Base-by-base conservation (phyloP, 2,329 filamentous ascomycete genomes). In the Talaromyces atroroseus region DNA sequence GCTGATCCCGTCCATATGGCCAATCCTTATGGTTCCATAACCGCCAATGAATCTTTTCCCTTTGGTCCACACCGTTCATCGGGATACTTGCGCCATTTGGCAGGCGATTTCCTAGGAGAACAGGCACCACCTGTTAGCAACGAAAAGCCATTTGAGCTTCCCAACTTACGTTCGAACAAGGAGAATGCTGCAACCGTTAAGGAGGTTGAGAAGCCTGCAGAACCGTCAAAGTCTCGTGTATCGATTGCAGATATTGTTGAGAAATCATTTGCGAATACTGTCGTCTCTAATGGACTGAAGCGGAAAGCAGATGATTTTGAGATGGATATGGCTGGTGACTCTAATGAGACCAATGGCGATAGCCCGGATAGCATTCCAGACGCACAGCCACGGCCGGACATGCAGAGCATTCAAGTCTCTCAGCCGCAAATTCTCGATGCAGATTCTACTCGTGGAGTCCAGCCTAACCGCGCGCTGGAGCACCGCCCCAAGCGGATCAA, bases 251-350 rank as follows among this genome's bases (percentile, higher is more conserved):
- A 62, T 38, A 61, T 61, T 49, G 56, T 60, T 45, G 59, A 62
- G 47, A 50, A 56, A 23, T 53, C 56, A 3, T 16, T 36, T 6
- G 42, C 40, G n/a, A 42, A 50, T 5, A 29, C 49, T 20, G 5
- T 56, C 10, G 21, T 51, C 23, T 26, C 32, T 40, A 42, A 42
- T 21, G 45, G 60, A 5, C 26, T 63, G 32, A 72, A 72, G 59
- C 64, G 70, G 48, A 69, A 70, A 55, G 65, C 63, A n/a, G 57
- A 58, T 49, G 65, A 71, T 24, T 67, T 68, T 47, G 65, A 67
- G 50, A 56, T 47, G 34, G 54, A 38, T 26, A 46, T 34, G 7
- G 3, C 34, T 11, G 7, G 26, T 6, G 18, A 26, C 36, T 14
- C 50, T 34, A 29, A 29, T 29, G 47, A 52, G 48, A 45, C 52